A percentile compares a stretch with the other conserved stretches of the same genome.
phyloP scores from a whole-genome alignment of 352 stramenopile species.

The Globisporangium cederbergense region DNA sequence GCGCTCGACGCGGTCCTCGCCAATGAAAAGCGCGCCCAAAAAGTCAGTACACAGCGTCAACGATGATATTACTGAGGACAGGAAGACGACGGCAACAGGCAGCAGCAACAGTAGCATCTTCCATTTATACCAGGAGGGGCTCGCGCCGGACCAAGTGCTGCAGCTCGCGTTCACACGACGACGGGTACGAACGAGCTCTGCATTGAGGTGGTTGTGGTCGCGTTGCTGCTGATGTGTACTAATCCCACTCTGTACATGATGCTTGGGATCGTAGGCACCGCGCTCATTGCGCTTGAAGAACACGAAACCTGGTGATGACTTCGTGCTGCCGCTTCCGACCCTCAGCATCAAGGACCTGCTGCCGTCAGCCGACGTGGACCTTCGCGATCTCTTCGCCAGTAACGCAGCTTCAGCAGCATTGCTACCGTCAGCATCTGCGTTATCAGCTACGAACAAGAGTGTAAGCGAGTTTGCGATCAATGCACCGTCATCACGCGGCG shows the following conservation, averaged over 20 bases:
- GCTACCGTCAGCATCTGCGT: not conserved
- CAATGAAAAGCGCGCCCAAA: not conserved
- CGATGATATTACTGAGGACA: not conserved
- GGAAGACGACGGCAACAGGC: not conserved
- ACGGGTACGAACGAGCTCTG: constrained; percentile 17
- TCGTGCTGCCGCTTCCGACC: constrained; percentile 43
- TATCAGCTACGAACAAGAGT: not conserved
- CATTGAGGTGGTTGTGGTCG: not conserved
- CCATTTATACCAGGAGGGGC: constrained; percentile 61
- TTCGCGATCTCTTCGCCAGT: constrained; percentile 18
- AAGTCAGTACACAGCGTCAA: not conserved
- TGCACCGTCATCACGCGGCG: not conserved
- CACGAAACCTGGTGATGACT: constrained; percentile 36
- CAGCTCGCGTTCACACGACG: constrained; percentile 56
- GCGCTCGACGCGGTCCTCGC: not conserved
- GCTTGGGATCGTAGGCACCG: constrained; percentile 13
- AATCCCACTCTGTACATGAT: not conserved
- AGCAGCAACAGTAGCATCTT: constrained; percentile 29
- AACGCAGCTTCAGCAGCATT: not conserved
- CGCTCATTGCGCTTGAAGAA: constrained; percentile 18
- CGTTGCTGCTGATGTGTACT: not conserved
- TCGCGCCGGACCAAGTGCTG: constrained; percentile 46
- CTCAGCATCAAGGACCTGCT: constrained; percentile 38
- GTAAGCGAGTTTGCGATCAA: not conserved
- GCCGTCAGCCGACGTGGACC: constrained; percentile 18